Percentiles rank a stretch among this genome's conserved stretches.
Evolutionary conservation across 2,329 filamentous ascomycete genomes (phyloP).

Genomic region (Dactylellina drechsleri): DNA sequence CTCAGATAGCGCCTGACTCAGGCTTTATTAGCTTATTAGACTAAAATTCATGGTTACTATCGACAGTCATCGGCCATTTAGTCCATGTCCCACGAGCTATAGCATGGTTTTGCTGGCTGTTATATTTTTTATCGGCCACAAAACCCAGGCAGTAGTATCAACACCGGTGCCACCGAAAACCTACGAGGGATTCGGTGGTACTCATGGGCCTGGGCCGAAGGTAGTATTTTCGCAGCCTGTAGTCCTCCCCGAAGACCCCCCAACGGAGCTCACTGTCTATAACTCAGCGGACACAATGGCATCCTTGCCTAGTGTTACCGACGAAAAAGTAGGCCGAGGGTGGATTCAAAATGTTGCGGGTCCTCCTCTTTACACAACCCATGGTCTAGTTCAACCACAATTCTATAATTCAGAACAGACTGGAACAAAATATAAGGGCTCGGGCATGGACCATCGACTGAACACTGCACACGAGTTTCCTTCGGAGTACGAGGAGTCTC

Average conservation of each 20-base stretch:
- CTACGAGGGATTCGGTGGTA: neutral
- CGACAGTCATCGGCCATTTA: too few species aligned
- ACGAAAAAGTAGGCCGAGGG: constrained; percentile 13
- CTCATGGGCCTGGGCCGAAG: neutral
- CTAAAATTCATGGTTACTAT: too few species aligned
- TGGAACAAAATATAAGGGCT: too few species aligned
- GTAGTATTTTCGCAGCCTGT: neutral
- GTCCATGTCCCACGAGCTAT: too few species aligned
- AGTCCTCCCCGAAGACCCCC: neutral
- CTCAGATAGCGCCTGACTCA: too few species aligned
- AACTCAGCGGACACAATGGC: neutral
- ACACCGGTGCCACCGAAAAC: constrained; percentile 21
- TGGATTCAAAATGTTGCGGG: constrained; percentile 26
- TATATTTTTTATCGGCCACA: too few species aligned
- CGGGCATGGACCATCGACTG: neutral
- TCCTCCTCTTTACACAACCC: neutral
- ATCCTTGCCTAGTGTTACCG: constrained; percentile 19
- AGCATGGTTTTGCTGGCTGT: too few species aligned
- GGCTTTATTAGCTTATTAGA: too few species aligned
- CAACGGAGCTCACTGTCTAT: constrained; percentile 3
- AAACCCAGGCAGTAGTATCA: neutral
- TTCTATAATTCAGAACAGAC: too few species aligned
- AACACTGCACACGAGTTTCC: constrained; percentile 25
- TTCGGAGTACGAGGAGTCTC: neutral
- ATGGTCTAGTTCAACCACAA: too few species aligned